Conservation (phyloP, 768 basidiomycete species). For the Boletus patriciae region DNA sequence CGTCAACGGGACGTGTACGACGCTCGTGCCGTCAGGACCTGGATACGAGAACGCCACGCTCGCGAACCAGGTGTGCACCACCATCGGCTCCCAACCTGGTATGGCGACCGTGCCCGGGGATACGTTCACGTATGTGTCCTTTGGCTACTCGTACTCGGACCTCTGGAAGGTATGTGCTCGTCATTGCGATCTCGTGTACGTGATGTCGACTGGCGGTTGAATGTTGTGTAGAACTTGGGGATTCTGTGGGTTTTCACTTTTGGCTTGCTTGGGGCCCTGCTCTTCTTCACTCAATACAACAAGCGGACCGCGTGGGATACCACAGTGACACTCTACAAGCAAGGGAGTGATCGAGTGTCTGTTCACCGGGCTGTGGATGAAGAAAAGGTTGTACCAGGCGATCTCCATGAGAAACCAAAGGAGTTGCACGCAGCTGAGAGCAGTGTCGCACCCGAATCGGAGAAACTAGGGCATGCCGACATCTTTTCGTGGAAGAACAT, state of each 20-base stretch:
- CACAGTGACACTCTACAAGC: slow-evolving; percentile 29
- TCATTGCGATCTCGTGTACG: neutral
- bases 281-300: slow-evolving; percentile 39
- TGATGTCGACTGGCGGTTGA: neutral
- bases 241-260: slow-evolving; percentile 47
- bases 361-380: slow-evolving; percentile 15
- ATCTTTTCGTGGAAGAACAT: slow-evolving; percentile 79
- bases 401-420: neutral
- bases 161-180: slow-evolving; percentile 40
- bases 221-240: slow-evolving; percentile 37
- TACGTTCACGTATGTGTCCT: slow-evolving; percentile 38
- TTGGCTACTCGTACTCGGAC: slow-evolving; percentile 26
- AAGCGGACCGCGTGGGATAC: slow-evolving; percentile 30
- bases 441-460: neutral
- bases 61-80: slow-evolving; percentile 44
- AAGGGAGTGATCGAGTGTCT: neutral
- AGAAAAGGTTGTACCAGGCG: slow-evolving; percentile 6
- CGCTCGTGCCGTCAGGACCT: slow-evolving; percentile 34
- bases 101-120: slow-evolving; percentile 42
- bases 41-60: slow-evolving; percentile 35
- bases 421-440: neutral
- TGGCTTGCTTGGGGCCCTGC: slow-evolving; percentile 37
- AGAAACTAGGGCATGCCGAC: slow-evolving; percentile 6
- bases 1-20: slow-evolving; percentile 36
- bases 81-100: slow-evolving; percentile 43